phyloP scores from a whole-genome alignment of 208 protist species.

The Herpetomonas tarakana region DNA sequence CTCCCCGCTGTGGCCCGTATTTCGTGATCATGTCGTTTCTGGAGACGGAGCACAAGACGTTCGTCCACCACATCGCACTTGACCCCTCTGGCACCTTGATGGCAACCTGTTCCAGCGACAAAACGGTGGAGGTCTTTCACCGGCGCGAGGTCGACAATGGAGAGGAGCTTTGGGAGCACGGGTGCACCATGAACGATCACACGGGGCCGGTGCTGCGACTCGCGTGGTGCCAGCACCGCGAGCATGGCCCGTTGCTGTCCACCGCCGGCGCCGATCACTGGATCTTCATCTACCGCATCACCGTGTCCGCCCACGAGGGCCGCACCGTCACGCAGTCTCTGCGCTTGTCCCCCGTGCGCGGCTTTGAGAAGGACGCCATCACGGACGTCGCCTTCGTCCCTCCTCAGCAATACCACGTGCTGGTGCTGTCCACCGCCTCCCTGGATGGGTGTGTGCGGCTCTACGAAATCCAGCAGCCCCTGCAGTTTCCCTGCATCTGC shows the following conservation, averaged over 20 bases:
- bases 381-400: slow-evolving; percentile 88
- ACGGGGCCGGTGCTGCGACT: slow-evolving; percentile 71
- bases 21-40: slow-evolving; percentile 49
- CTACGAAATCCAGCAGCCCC: slow-evolving; percentile 78
- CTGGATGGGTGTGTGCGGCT: slow-evolving; percentile 84
- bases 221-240: slow-evolving; percentile 81
- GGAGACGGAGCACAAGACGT: slow-evolving; percentile 65
- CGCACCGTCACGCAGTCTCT: slow-evolving; percentile 40
- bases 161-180: slow-evolving; percentile 41
- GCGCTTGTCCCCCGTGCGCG: slow-evolving; percentile 59
- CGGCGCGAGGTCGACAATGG: slow-evolving; percentile 14
- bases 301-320: slow-evolving; percentile 48
- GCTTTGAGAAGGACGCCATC: slow-evolving; percentile 87
- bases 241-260: slow-evolving; percentile 78
- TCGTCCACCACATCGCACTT: slow-evolving; percentile 82
- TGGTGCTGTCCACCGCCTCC: slow-evolving; percentile 83
- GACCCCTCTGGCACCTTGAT: slow-evolving; percentile 73
- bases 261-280: slow-evolving; percentile 80
- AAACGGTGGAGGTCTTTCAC: slow-evolving; percentile 79
- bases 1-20: too few species aligned
- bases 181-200: slow-evolving; percentile 74
- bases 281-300: slow-evolving; percentile 86
- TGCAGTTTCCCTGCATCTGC: slow-evolving; percentile 64
- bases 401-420: slow-evolving; percentile 69
- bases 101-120: slow-evolving; percentile 86